Conservation (phyloP, 2,329 filamentous ascomycete species). For the Epichloe elymi region DNA sequence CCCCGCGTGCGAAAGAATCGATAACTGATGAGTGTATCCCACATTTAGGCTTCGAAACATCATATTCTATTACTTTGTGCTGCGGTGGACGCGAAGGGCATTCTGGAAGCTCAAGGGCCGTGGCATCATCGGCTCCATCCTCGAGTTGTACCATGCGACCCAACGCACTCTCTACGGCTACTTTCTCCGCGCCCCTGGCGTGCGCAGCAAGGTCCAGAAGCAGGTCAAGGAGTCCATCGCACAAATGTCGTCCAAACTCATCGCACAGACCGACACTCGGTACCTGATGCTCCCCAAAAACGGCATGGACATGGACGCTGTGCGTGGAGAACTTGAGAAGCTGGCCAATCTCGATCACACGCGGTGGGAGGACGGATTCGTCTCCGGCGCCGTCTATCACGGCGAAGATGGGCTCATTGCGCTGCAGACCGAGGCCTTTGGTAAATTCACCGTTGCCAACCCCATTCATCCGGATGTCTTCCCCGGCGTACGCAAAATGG, state of each 20-base stretch:
- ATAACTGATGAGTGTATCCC: background rate
- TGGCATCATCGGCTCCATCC: conserved; percentile 66
- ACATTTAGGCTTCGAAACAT: conserved; percentile 58
- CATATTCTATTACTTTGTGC: conserved; percentile 75
- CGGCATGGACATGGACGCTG: conserved; percentile 67
- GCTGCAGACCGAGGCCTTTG: conserved; percentile 85
- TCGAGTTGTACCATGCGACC: conserved; percentile 58
- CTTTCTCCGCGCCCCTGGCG: conserved; percentile 76
- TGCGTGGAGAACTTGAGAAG: conserved; percentile 66
- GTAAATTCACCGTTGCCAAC: conserved; percentile 87
- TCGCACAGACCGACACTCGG: conserved; percentile 57
- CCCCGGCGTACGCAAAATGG: conserved; percentile 96
- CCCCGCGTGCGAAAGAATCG: background rate
- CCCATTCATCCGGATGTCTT: conserved; percentile 98
- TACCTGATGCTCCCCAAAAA: conserved; percentile 69
- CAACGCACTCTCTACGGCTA: conserved; percentile 68
- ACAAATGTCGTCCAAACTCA: conserved; percentile 74
- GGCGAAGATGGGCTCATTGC: conserved; percentile 71
- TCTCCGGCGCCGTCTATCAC: conserved; percentile 93
- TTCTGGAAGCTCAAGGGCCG: conserved; percentile 82
- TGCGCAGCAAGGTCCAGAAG: conserved; percentile 72
- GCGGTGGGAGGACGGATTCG: conserved; percentile 88
- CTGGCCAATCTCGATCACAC: conserved; percentile 85
- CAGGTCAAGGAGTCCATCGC: conserved; percentile 69
- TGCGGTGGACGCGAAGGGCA: conserved; percentile 67